Conservation (phyloP, 345 rosid genomes). For the Boechera stricta region DNA sequence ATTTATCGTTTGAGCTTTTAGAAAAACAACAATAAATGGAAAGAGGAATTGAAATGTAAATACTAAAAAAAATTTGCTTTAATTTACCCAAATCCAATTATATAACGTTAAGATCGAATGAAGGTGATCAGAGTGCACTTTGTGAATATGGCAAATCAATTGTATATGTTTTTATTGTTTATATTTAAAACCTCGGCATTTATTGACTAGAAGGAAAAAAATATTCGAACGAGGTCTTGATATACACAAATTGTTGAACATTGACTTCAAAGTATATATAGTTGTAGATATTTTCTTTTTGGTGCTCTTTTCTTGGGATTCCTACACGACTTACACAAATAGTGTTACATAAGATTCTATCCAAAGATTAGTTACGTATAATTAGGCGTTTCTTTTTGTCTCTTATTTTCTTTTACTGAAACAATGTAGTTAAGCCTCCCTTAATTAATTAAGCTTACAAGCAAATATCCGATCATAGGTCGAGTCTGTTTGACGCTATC, state of each 20-base stretch:
- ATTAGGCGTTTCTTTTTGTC: conserved; percentile 13
- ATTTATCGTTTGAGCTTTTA: too few species aligned
- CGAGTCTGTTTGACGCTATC: conserved; percentile 38
- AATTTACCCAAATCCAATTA: neutral
- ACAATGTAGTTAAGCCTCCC: conserved; percentile 21
- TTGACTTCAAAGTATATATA: conserved; percentile 27
- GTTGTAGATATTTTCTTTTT: conserved; percentile 38
- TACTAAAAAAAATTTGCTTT: neutral
- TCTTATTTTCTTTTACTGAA: neutral
- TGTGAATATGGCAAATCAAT: neutral
- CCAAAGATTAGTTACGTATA: conserved; percentile 35
- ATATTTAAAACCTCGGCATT: neutral
- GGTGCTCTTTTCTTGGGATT: conserved; percentile 31
- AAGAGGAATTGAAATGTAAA: too few species aligned
- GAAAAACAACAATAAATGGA: too few species aligned
- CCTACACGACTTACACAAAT: conserved; percentile 30
- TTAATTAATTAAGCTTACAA: conserved; percentile 23
- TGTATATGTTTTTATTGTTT: neutral
- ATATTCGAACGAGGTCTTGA: conserved; percentile 29
- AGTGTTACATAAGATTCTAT: conserved; percentile 40
- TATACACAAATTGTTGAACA: conserved; percentile 39
- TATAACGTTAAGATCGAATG: neutral
- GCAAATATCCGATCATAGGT: conserved; percentile 45
- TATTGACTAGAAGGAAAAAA: neutral
- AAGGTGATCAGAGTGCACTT: neutral